Percentiles rank a stretch among this genome's conserved stretches.
phyloP scores from a whole-genome alignment of 2,329 filamentous ascomycete genomes.

The Xylaria sp. region DNA sequence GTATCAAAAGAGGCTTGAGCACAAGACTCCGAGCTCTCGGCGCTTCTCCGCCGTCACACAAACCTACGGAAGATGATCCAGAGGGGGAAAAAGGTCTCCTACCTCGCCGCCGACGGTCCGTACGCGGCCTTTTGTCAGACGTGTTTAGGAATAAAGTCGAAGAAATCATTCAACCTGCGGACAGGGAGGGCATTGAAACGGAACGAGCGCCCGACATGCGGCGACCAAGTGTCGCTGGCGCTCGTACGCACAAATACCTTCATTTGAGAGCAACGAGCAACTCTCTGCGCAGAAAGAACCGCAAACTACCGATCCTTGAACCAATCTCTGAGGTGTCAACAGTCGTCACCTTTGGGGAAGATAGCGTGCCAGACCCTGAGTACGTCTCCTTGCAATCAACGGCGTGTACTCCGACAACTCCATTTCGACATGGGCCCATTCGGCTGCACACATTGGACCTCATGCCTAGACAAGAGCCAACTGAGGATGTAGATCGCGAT shows the following conservation, averaged over 20 bases:
- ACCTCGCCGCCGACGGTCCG: neutral
- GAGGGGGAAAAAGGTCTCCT: neutral
- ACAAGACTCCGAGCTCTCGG: neutral
- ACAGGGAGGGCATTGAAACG: neutral
- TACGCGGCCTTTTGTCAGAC: neutral
- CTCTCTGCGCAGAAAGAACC: neutral
- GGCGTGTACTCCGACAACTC: neutral
- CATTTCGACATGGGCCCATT: conserved; percentile 9
- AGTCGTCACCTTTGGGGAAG: neutral
- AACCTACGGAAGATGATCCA: neutral
- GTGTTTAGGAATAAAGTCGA: conserved; percentile 3
- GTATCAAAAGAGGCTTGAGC: neutral
- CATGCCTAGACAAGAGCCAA: neutral
- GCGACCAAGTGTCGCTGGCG: neutral
- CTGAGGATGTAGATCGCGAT: neutral
- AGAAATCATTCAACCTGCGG: neutral
- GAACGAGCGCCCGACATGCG: neutral
- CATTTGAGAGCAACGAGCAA: neutral
- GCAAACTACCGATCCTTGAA: neutral
- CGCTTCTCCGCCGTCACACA: neutral
- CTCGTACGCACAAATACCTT: neutral
- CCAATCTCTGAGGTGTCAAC: conserved; percentile 4
- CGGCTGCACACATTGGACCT: neutral
- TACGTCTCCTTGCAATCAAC: conserved; percentile 6
- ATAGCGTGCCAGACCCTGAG: neutral